Evolutionary conservation across 169 alveolate species (phyloP), one percentile per base, ranked within the genome.

Genomic region (Plasmodium chabaudi): DNA sequence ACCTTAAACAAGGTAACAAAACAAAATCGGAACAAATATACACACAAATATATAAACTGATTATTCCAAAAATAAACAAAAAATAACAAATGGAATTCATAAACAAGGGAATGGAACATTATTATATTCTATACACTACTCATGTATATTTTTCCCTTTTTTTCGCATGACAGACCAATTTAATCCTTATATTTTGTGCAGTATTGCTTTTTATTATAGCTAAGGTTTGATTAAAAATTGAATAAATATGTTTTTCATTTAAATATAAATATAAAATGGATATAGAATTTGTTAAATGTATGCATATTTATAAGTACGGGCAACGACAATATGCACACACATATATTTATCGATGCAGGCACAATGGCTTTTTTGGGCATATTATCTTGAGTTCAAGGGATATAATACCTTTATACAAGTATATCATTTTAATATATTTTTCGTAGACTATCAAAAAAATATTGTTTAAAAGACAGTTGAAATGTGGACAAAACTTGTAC

Each of bases 361-460:
- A 5, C 60, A 86, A 19, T 86, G 91, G 91, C 75, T 86, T 49
- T 69, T 69, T 34, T 86, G 91, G 91, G 91, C 91, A 1, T 86
- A 86, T 70, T 70, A 57, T 57, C 91, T 86, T 71, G 91, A 86
- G 71, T 86, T 69, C 51, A 69, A 70, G 47, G 91, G 91, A 42
- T 86, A 86, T 70, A 86, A 86, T 15, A 39, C 91, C 73, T 86
- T 86, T 70, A 15, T 86, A 56, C 74, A 59, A 55, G 91, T 86
- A 86, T 39, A 44, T 6, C 27, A 17, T 82, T 61, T 17, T 34
- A 34, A 34, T 34, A 34, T 5, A 34, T 34, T 34, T 34, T 34
- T 4, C 42, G 4, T 34, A 34, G 42, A 3, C 42, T 4, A 34
- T 4, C 42, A 34, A 34, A 34, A 4, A 34, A 3, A 34, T 34